Evolutionary conservation across 352 stramenopile genomes (phyloP).

Genomic region (Phytophthora citricola): DNA sequence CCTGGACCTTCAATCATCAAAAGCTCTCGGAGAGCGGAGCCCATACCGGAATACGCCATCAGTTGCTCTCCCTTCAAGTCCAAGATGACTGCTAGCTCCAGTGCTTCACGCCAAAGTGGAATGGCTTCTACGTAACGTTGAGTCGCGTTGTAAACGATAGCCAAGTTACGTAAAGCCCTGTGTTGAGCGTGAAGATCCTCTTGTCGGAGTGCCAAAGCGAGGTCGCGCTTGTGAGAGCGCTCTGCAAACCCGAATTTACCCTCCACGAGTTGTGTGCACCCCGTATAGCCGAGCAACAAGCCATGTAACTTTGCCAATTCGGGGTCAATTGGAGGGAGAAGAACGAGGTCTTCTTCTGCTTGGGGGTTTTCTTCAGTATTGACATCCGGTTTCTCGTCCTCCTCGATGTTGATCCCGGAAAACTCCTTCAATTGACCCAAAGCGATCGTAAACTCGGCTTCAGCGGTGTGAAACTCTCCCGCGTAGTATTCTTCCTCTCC

Average conservation of each 20-base stretch:
- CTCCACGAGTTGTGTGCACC: slow-evolving; percentile 52
- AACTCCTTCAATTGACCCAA: slow-evolving; percentile 39
- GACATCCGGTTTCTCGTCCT: slow-evolving; percentile 11
- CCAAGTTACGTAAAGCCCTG: slow-evolving; percentile 60
- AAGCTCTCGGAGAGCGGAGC: slow-evolving; percentile 46
- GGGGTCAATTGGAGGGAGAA: slow-evolving; percentile 16
- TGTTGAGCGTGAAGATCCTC: slow-evolving; percentile 66
- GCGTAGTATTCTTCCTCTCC: slow-evolving; percentile 51
- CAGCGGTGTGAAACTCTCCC: slow-evolving; percentile 50
- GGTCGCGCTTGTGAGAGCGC: slow-evolving; percentile 55
- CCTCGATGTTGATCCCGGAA: slow-evolving; percentile 16
- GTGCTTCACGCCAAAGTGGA: slow-evolving; percentile 57
- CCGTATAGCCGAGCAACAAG: slow-evolving; percentile 51
- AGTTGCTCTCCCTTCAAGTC: slow-evolving; percentile 49
- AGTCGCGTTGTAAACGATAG: slow-evolving; percentile 48
- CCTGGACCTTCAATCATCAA: slow-evolving; percentile 24
- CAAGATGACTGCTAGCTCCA: slow-evolving; percentile 57
- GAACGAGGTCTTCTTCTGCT: background rate
- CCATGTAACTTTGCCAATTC: slow-evolving; percentile 57
- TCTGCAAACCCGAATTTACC: slow-evolving; percentile 51
- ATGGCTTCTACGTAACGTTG: slow-evolving; percentile 58
- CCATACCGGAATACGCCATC: slow-evolving; percentile 52
- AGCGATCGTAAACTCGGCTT: slow-evolving; percentile 46
- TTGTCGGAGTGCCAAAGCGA: slow-evolving; percentile 50
- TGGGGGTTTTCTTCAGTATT: background rate